Base-by-base conservation (phyloP, 495 filamentous ascomycete species). In the Aspergillus bertholletiae region DNA sequence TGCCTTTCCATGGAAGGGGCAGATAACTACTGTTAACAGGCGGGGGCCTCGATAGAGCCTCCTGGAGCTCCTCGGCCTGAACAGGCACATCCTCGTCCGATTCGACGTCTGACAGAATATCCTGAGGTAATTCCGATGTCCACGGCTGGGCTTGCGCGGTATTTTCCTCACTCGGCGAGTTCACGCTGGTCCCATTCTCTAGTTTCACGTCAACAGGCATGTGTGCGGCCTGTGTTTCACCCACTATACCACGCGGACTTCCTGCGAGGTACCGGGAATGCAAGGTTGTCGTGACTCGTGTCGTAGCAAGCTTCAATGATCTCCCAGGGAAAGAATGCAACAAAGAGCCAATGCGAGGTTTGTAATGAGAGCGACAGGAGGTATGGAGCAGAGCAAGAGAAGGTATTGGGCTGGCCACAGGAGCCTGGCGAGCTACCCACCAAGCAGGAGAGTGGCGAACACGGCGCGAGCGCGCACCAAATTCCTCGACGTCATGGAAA, bases 1-100 rank as follows among this genome's bases (percentile, higher is more conserved):
- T 79, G 1, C 93, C 94, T 75, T 91, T 94, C 93, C 93, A 97
- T 0, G 90, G 93, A 15, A 96, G 70, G 3, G 93, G 94, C 15
- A 97, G 77, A 64, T 90, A 91, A 59, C 82, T 83, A 64, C 90
- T 96, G 64, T 97, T 87, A 22, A 96, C 86, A 3, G 91, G 84
- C 22, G 90, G 90, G 9, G 87, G 74, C 27, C 92, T 67, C n/a
- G 76, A 72, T 18, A 82, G 61, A 15, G 77, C 78, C 51, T 80
- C 76, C 47, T 79, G 56, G 1, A 77, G 69, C 64, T 79, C 76
- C 22, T 72, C 68, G 1, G 66, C 58, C 7, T 74, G 70, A n/a
- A 73, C 44, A 5, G 69, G 69, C 15, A 74, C 67, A 6, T 75
- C 66, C 28, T 73, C 74, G n/a, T 78, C 77, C 5, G 75, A 81